A percentile compares a stretch with the other conserved stretches of the same genome.
Conservation (phyloP, 2,329 filamentous ascomycete species). For the Fusarium nodosum region DNA sequence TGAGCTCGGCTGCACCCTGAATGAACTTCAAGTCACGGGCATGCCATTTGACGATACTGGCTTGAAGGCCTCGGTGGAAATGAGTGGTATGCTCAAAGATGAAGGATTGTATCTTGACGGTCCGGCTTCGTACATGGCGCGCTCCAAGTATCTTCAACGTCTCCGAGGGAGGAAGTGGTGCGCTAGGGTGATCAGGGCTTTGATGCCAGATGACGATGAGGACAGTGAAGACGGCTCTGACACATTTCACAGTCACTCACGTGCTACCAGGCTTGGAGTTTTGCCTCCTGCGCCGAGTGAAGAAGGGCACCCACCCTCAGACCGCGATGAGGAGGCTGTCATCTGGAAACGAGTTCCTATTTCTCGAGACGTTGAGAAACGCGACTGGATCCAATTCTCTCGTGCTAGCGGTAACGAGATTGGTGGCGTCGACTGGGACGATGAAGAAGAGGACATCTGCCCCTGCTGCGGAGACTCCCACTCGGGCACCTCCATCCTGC, state of each 20-base stretch:
- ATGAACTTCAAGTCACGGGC: conserved; percentile 67
- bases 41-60: conserved; percentile 65
- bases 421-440: conserved; percentile 52
- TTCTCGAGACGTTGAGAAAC: conserved; percentile 56
- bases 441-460: conserved; percentile 55
- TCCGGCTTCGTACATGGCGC: conserved; percentile 59
- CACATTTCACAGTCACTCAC: conserved; percentile 44
- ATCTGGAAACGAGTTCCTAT: conserved; percentile 67
- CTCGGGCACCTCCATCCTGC: conserved; percentile 54
- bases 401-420: conserved; percentile 57
- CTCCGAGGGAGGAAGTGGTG: conserved; percentile 58
- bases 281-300: conserved; percentile 60
- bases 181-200: conserved; percentile 62
- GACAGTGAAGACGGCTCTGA: conserved; percentile 50
- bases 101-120: conserved; percentile 66
- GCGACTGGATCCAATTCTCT: conserved; percentile 65
- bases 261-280: conserved; percentile 51
- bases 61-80: conserved; percentile 61
- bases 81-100: conserved; percentile 66
- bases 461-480: conserved; percentile 59
- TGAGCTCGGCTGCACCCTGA: conserved; percentile 66
- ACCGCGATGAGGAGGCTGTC: conserved; percentile 59
- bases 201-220: conserved; percentile 50
- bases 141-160: conserved; percentile 56
- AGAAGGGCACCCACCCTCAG: conserved; percentile 59